Evolutionary conservation across 345 rosid species (phyloP).

Genomic region (Eucalyptus curtisii): DNA sequence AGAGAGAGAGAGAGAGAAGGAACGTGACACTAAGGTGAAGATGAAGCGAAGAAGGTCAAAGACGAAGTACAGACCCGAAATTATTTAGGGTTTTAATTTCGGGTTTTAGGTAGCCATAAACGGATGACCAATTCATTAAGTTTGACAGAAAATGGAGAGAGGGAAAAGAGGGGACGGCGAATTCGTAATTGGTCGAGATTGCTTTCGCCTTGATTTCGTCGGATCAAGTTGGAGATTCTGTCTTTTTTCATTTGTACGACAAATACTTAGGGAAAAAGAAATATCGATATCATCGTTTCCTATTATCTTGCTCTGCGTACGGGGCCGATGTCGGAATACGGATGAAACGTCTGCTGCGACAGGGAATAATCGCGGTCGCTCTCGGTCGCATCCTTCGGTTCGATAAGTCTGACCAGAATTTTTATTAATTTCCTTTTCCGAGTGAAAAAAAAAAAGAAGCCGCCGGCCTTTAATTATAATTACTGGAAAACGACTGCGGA

Average conservation of each 20-base stretch:
- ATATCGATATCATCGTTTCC: neutral
- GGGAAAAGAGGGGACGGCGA: neutral
- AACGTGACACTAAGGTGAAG: neutral
- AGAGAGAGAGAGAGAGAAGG: neutral
- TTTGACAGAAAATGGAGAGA: neutral
- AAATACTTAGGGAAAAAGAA: neutral
- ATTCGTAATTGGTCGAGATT: neutral
- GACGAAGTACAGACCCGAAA: neutral
- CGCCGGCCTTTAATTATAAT: neutral
- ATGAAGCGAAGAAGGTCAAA: neutral
- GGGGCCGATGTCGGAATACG: neutral
- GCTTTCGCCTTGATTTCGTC: neutral
- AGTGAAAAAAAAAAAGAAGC: fast-evolving
- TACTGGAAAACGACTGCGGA: neutral
- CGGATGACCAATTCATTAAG: neutral
- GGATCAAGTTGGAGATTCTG: neutral
- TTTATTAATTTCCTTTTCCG: neutral
- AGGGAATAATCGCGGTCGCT: neutral
- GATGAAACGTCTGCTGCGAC: neutral
- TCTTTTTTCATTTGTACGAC: neutral
- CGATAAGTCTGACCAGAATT: neutral
- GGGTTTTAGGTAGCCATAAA: neutral
- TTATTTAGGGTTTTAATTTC: neutral
- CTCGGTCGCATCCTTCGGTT: neutral
- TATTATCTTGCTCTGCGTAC: neutral